Percentiles rank a stretch among this genome's conserved stretches.
These are phyloP conservation scores for Podila epicladia DNA, from an alignment of 192 early-diverging fungal genomes.

Conservation along the genomic window DNA sequence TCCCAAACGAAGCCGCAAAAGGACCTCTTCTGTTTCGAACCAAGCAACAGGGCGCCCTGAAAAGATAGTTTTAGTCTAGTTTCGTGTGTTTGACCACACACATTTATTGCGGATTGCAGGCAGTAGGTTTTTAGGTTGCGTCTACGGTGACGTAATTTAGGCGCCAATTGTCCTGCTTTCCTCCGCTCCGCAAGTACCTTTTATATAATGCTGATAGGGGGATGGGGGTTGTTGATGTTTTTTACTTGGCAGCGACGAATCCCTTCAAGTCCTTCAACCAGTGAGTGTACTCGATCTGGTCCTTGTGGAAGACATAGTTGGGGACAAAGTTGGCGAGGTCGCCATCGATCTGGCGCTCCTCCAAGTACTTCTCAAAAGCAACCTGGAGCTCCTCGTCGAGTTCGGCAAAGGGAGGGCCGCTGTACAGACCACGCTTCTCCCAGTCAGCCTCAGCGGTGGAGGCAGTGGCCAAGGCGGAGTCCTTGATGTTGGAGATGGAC, in stretches of 20 bases:
- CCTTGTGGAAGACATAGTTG: constrained; percentile 93
- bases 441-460: constrained; percentile 87
- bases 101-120: too few species aligned
- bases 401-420: constrained; percentile 91
- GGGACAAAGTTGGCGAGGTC: constrained; percentile 86
- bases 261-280: constrained; percentile 87
- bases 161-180: too few species aligned
- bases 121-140: too few species aligned
- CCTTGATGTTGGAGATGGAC: constrained; percentile 75
- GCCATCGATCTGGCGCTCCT: constrained; percentile 90
- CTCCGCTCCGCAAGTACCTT: too few species aligned
- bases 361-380: constrained; percentile 78
- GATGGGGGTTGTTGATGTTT: neutral
- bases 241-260: constrained; percentile 76
- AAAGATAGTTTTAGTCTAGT: too few species aligned
- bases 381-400: constrained; percentile 85
- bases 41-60: too few species aligned
- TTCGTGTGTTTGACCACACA: too few species aligned
- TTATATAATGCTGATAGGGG: too few species aligned
- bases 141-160: too few species aligned
- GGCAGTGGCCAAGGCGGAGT: constrained; percentile 68
- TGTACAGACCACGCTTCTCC: constrained; percentile 85
- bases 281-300: constrained; percentile 91
- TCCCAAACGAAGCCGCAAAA: too few species aligned
- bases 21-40: too few species aligned